Percentiles rank a stretch among this genome's conserved stretches.
Conservation (phyloP, 2,329 filamentous ascomycete genomes). For the Calonectria leucothoes region DNA sequence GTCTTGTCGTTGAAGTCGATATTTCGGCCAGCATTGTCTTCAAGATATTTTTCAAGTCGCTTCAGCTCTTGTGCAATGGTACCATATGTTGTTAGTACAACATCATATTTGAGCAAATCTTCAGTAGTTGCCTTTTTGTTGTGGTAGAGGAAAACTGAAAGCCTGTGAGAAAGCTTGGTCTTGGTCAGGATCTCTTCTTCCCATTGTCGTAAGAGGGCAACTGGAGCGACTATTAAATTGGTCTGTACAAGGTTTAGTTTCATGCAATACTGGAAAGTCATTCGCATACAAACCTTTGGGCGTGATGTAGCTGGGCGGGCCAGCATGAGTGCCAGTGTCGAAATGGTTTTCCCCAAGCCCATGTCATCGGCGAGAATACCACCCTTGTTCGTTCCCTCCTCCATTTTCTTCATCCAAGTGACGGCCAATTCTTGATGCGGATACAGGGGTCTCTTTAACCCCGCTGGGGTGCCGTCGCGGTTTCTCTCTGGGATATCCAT, state of each 20-base stretch:
- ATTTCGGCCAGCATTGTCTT: slow-evolving; percentile 57
- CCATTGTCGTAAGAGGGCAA: slow-evolving; percentile 87
- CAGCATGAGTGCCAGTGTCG: slow-evolving; percentile 82
- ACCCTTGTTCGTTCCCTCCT: slow-evolving; percentile 82
- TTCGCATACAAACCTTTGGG: slow-evolving; percentile 44
- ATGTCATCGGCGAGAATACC: slow-evolving; percentile 94
- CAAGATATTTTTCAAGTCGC: slow-evolving; percentile 65
- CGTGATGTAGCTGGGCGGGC: slow-evolving; percentile 67
- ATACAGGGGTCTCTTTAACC: slow-evolving; percentile 77
- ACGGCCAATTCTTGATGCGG: slow-evolving; percentile 87
- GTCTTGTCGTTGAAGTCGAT: slow-evolving; percentile 51
- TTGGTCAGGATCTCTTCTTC: slow-evolving; percentile 81
- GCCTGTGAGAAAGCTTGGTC: slow-evolving; percentile 66
- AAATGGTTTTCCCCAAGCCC: slow-evolving; percentile 92
- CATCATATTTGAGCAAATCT: slow-evolving; percentile 75
- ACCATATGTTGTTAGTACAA: slow-evolving; percentile 89
- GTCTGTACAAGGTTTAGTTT: slow-evolving; percentile 65
- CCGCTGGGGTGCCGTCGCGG: slow-evolving; percentile 76
- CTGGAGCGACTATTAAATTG: slow-evolving; percentile 84
- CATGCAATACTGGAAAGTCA: neutral
- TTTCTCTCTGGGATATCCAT: slow-evolving; percentile 71
- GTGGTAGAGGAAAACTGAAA: slow-evolving; percentile 79
- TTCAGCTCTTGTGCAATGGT: slow-evolving; percentile 75
- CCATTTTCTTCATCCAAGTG: slow-evolving; percentile 86
- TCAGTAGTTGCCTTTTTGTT: slow-evolving; percentile 70